A percentile compares a stretch with the other conserved stretches of the same genome.
Conservation (phyloP, 371 early-diverging fungal species). For the Dichotomocladium elegans region DNA sequence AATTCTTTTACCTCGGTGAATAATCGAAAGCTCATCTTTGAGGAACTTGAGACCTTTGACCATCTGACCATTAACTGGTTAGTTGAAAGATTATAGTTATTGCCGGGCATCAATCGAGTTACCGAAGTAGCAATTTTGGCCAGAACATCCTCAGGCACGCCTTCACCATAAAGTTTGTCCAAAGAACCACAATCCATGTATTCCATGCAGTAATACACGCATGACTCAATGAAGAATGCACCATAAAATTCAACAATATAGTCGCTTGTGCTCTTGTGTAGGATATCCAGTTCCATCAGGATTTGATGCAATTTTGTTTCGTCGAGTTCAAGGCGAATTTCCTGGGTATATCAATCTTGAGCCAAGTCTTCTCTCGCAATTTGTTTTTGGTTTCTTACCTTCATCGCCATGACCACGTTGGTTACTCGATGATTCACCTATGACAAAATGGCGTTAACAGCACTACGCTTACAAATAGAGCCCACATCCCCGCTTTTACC, state of each 20-base stretch:
- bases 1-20: constrained; percentile 66
- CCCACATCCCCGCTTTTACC: constrained; percentile 26
- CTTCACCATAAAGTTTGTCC: constrained; percentile 79
- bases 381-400: constrained; percentile 46
- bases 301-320: constrained; percentile 85
- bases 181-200: constrained; percentile 95
- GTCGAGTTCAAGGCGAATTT: constrained; percentile 89
- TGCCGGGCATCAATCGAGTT: constrained; percentile 10
- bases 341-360: too few relatives aligned
- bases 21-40: constrained; percentile 85
- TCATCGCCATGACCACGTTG: constrained; percentile 91
- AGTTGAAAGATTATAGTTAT: constrained; percentile 1
- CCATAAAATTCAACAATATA: constrained; percentile 97
- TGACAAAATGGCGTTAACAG: not conserved
- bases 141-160: constrained; percentile 81
- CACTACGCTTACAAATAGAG: not conserved
- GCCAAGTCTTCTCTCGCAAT: too few relatives aligned
- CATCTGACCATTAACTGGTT: too few relatives aligned
- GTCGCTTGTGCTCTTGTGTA: constrained; percentile 81
- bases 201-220: constrained; percentile 93
- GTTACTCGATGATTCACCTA: constrained; percentile 79
- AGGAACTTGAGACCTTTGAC: constrained; percentile 85
- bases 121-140: constrained; percentile 75
- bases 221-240: constrained; percentile 95
- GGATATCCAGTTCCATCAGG: constrained; percentile 79